Evolutionary conservation across 805 yeast genomes (phyloP).

Genomic region (Candida alai): DNA sequence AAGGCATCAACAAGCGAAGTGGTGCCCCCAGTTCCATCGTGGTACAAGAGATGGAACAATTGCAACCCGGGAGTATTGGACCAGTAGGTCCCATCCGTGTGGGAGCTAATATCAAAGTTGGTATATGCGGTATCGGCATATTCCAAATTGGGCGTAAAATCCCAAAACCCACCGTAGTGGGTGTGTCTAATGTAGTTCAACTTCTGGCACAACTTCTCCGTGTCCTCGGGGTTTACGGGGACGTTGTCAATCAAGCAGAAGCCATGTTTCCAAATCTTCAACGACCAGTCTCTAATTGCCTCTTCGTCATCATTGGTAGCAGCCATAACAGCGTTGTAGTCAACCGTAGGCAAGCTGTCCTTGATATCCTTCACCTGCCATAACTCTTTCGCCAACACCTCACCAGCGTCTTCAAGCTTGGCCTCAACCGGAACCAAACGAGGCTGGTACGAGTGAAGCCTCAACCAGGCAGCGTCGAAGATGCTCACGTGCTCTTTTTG

Average conservation of each 20-base stretch:
- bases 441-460: slow-evolving; percentile 51
- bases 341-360: slow-evolving; percentile 43
- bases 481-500: slow-evolving; percentile 35
- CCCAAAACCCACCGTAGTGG: slow-evolving; percentile 82
- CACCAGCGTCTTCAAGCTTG: slow-evolving; percentile 25
- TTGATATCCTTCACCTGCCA: slow-evolving; percentile 47
- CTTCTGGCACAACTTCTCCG: slow-evolving; percentile 53
- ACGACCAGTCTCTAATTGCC: slow-evolving; percentile 53
- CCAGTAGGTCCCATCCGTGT: slow-evolving; percentile 77
- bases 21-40: slow-evolving; percentile 65
- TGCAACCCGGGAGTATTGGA: slow-evolving; percentile 70
- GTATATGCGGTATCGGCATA: slow-evolving; percentile 73
- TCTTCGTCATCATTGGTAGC: slow-evolving; percentile 28
- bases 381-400: slow-evolving; percentile 25
- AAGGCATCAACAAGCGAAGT: slow-evolving; percentile 68
- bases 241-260: slow-evolving; percentile 59
- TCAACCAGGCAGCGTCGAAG: slow-evolving; percentile 41
- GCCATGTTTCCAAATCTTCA: slow-evolving; percentile 53
- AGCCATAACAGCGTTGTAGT: slow-evolving; percentile 44
- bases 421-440: slow-evolving; percentile 30
- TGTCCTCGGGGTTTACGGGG: slow-evolving; percentile 57
- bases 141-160: slow-evolving; percentile 64
- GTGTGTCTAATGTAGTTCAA: slow-evolving; percentile 62
- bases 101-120: slow-evolving; percentile 57
- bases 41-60: slow-evolving; percentile 59